These are phyloP conservation scores for Trichoderma asperellum DNA, from an alignment of 2,329 filamentous ascomycete species.

Conservation along the genomic window DNA sequence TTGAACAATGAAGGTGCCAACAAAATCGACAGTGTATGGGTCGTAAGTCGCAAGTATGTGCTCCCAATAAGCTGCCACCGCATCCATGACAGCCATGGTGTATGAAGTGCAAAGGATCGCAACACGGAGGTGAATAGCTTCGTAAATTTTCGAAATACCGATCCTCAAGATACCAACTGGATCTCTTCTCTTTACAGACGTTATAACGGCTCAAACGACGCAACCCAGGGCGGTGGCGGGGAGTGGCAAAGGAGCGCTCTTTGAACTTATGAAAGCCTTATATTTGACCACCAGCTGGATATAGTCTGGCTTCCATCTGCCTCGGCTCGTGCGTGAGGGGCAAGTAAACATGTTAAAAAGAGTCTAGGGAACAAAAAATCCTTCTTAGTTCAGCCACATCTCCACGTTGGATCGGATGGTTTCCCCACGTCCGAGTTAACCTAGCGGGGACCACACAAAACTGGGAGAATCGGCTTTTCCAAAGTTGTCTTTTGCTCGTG, in stretches of 20 bases:
- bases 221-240: neutral
- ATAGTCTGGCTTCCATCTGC: neutral
- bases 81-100: neutral
- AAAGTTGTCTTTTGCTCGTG: neutral
- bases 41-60: constrained; percentile 36
- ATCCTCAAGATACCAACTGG: neutral
- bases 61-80: constrained; percentile 32
- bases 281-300: neutral
- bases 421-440: constrained; percentile 13
- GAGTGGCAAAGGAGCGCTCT: neutral
- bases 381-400: neutral
- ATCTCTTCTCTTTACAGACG: neutral
- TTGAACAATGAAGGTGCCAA: constrained; percentile 47
- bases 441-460: neutral
- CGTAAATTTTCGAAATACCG: no score
- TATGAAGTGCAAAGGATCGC: neutral
- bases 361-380: neutral
- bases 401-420: neutral
- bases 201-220: neutral
- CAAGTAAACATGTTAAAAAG: neutral
- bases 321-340: constrained; percentile 27
- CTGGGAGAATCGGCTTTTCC: neutral
- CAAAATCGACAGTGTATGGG: constrained; percentile 45
- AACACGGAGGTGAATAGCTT: neutral
- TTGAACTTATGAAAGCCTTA: neutral